A percentile compares a stretch with the other conserved stretches of the same genome.
Conservation (phyloP, 108 stramenopile genomes). For the Cyclostephanos tholiformis region DNA sequence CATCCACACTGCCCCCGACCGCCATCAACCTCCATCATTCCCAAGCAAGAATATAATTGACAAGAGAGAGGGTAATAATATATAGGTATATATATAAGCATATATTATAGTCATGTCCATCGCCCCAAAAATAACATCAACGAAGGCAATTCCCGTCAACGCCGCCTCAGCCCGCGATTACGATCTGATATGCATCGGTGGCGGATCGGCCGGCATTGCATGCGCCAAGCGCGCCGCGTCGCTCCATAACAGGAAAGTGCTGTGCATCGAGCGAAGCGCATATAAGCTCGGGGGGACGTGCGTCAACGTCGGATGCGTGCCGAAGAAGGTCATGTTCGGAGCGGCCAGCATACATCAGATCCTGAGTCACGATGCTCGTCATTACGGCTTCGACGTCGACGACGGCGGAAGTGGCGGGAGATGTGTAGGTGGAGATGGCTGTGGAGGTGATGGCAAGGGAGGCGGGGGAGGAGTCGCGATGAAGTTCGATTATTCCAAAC, state of each 20-base stretch:
- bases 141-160: too few relatives aligned
- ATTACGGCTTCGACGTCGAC: slow-evolving; percentile 44
- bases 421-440: neutral
- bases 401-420: neutral
- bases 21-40: too few relatives aligned
- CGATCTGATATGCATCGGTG: slow-evolving; percentile 77
- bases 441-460: too few relatives aligned
- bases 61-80: too few relatives aligned
- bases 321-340: slow-evolving; percentile 96
- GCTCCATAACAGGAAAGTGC: slow-evolving; percentile 24
- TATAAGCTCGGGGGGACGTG: slow-evolving; percentile 91
- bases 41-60: too few relatives aligned
- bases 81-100: too few relatives aligned
- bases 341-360: slow-evolving; percentile 72
- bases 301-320: slow-evolving; percentile 99
- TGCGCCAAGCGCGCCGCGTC: slow-evolving; percentile 43
- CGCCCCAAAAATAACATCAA: too few relatives aligned
- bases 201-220: slow-evolving; percentile 53
- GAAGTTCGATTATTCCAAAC: slow-evolving; percentile 71
- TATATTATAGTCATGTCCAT: too few relatives aligned
- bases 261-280: slow-evolving; percentile 32
- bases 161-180: too few relatives aligned
- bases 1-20: too few relatives aligned
- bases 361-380: slow-evolving; percentile 63
- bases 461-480: too few relatives aligned